phyloP scores from a whole-genome alignment of 441 rosid species.

The Aleurites moluccanus region DNA sequence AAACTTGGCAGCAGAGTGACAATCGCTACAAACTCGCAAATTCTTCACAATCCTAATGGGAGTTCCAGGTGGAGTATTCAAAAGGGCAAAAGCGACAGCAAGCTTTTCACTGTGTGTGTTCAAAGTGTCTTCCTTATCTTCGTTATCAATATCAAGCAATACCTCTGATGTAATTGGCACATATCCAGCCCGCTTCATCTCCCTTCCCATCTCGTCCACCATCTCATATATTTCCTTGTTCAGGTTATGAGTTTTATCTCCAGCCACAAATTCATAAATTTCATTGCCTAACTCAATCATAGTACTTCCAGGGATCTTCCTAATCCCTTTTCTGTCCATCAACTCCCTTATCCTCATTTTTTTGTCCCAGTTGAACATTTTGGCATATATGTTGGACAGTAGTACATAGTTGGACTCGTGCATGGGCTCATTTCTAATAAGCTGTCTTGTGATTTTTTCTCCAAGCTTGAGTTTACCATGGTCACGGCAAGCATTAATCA shows the following conservation, averaged over 20 bases:
- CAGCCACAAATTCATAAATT: slow-evolving; percentile 51
- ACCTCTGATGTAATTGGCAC: slow-evolving; percentile 45
- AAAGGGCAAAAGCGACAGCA: slow-evolving; percentile 57
- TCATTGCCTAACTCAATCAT: slow-evolving; percentile 47
- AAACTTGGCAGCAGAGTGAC: slow-evolving; percentile 50
- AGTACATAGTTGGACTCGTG: slow-evolving; percentile 50
- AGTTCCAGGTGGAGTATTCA: slow-evolving; percentile 51
- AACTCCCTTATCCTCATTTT: slow-evolving; percentile 51
- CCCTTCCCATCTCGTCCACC: slow-evolving; percentile 55
- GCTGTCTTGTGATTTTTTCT: slow-evolving; percentile 43
- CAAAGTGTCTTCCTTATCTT: slow-evolving; percentile 55
- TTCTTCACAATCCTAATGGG: slow-evolving; percentile 55
- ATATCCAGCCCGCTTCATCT: slow-evolving; percentile 51
- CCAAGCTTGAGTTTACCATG: slow-evolving; percentile 51
- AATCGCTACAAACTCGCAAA: slow-evolving; percentile 55
- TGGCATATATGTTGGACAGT: slow-evolving; percentile 55
- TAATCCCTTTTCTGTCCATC: slow-evolving; percentile 52
- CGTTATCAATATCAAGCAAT: slow-evolving; percentile 48
- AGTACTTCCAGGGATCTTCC: slow-evolving; percentile 53
- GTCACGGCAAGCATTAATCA: slow-evolving; percentile 45
- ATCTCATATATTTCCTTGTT: slow-evolving; percentile 44
- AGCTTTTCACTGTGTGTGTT: slow-evolving; percentile 56
- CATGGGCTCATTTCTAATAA: slow-evolving; percentile 46
- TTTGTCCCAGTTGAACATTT: slow-evolving; percentile 57
- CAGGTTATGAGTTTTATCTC: slow-evolving; percentile 48